phyloP scores from a whole-genome alignment of 2,329 filamentous ascomycete species.

The Emmonsiellopsis sp. region DNA sequence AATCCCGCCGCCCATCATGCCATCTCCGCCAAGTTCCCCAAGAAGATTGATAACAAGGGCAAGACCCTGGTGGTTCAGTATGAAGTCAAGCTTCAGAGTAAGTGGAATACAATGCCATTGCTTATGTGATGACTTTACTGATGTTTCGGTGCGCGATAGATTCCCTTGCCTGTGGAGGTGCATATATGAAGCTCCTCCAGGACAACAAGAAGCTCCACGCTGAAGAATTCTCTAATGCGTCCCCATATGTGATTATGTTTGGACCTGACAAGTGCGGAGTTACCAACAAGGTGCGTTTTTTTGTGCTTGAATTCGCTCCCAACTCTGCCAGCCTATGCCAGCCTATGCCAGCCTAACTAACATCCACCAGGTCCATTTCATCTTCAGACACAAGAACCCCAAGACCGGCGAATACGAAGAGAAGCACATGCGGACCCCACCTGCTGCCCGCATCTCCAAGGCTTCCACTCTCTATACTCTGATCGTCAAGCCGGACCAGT shows the following conservation, averaged over 20 bases:
- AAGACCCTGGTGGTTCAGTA: conserved; percentile 98
- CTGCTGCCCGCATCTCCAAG: conserved; percentile 82
- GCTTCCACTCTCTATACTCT: conserved; percentile 91
- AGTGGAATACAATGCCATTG: conserved; percentile 30
- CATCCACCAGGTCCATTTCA: conserved; percentile 61
- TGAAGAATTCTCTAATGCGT: conserved; percentile 95
- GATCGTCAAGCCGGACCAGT: conserved; percentile 94
- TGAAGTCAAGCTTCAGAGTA: conserved; percentile 97
- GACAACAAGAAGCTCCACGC: conserved; percentile 95
- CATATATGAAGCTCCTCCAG: conserved; percentile 97
- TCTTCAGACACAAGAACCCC: conserved; percentile 99
- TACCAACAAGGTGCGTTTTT: conserved; percentile 77
- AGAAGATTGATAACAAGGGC: conserved; percentile 93
- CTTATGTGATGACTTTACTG: conserved; percentile 22
- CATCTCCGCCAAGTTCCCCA: conserved; percentile 97
- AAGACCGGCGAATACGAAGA: conserved; percentile 99
- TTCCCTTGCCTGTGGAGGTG: conserved; percentile 93
- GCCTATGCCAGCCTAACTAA: conserved; percentile 16
- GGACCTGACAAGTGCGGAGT: conserved; percentile 98
- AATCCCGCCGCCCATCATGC: conserved; percentile 96
- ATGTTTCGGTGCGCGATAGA: conserved; percentile 43
- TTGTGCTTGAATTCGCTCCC: conserved; percentile 3
- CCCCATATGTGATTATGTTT: conserved; percentile 99
- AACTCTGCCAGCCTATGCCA: too few relatives aligned
- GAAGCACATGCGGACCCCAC: conserved; percentile 87